Percentiles rank a stretch among this genome's conserved stretches.
These are phyloP conservation scores for Ochetophila trinervis DNA, from an alignment of 306 rosid genomes.

Conservation along the genomic window DNA sequence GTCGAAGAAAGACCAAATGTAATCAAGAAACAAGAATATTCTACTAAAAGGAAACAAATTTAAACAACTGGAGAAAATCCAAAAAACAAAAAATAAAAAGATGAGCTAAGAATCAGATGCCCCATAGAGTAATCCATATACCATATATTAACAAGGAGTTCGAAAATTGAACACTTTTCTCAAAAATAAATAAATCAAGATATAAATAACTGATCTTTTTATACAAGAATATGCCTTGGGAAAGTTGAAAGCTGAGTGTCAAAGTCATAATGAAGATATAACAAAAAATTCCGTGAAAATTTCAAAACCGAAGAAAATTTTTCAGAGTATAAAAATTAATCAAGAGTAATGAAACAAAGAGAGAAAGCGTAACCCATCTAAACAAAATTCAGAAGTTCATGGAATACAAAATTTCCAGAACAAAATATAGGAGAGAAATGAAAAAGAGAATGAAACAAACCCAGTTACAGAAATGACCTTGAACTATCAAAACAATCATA, in stretches of 20 bases:
- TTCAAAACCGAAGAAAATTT: neutral
- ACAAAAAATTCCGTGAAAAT: neutral
- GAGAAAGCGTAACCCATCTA: neutral
- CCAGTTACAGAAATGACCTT: conserved; percentile 21
- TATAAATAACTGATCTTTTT: neutral
- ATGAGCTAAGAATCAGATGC: conserved; percentile 20
- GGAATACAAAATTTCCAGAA: neutral
- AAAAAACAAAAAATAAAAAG: conserved; percentile 6
- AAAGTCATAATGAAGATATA: neutral
- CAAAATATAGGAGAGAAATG: neutral
- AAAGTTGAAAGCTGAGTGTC: conserved; percentile 11
- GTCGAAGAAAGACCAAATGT: neutral
- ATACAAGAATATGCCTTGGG: neutral
- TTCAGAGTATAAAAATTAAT: neutral
- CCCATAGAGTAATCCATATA: conserved; percentile 14
- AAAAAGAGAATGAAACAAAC: neutral
- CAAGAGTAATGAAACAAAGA: neutral
- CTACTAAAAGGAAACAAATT: neutral
- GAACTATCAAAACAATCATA: neutral
- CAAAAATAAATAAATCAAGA: conserved; percentile 21
- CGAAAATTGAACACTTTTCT: neutral
- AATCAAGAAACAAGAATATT: conserved; percentile 15
- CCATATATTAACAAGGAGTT: conserved; percentile 14
- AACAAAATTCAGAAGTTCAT: neutral
- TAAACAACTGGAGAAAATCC: neutral